Conservation (phyloP, 106 monocot genomes). For the Dendrobium officinale region DNA sequence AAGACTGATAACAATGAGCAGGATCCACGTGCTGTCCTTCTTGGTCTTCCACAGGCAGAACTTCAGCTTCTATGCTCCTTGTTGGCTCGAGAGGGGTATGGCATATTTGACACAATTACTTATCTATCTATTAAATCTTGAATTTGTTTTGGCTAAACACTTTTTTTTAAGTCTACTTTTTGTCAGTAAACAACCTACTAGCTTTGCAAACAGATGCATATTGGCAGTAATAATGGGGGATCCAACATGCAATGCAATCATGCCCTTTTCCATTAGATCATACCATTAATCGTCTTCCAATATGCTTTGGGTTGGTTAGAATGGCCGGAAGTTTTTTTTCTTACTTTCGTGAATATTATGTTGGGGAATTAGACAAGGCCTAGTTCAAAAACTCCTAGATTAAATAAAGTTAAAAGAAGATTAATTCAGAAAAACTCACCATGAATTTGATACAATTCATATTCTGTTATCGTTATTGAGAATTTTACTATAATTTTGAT, state of each 20-base stretch:
- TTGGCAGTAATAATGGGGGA: neutral
- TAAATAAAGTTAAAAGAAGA: too few relatives aligned
- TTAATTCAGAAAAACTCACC: too few relatives aligned
- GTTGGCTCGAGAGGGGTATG: conserved; percentile 98
- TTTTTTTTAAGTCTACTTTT: neutral
- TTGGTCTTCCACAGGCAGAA: conserved; percentile 59
- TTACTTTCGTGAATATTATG: neutral
- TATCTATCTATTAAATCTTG: neutral
- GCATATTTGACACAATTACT: neutral
- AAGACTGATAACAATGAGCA: conserved; percentile 18
- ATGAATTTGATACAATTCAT: too few relatives aligned
- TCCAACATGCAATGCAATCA: neutral
- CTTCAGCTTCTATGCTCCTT: conserved; percentile 80
- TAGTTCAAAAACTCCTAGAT: too few relatives aligned
- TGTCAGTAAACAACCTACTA: neutral
- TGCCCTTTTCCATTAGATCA: neutral
- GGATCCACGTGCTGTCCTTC: conserved; percentile 36
- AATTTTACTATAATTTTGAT: too few relatives aligned
- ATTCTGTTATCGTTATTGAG: too few relatives aligned
- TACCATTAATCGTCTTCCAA: neutral
- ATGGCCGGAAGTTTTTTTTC: neutral
- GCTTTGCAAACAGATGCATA: neutral
- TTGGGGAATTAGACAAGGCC: too few relatives aligned
- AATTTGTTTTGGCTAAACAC: neutral
- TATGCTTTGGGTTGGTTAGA: neutral